These are phyloP conservation scores for Phanerochaete carnosa DNA, from an alignment of 768 basidiomycete species.

Conservation along the genomic window DNA sequence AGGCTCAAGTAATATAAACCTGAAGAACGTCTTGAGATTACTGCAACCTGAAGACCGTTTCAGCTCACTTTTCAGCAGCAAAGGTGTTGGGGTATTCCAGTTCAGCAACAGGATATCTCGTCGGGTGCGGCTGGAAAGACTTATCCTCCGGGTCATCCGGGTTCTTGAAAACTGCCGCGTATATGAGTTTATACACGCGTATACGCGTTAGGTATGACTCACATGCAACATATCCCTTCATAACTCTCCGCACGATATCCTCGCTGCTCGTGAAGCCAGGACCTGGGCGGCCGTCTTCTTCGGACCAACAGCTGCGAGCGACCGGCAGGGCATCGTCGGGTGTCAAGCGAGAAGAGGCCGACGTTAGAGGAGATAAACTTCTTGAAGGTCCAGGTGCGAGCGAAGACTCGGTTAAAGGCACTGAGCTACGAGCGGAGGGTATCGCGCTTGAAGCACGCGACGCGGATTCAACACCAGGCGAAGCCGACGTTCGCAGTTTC, in stretches of 20 bases:
- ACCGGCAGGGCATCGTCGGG: conserved; percentile 37
- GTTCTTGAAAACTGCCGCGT: conserved; percentile 64
- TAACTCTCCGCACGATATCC: conserved; percentile 54
- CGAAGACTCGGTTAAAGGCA: conserved; percentile 12
- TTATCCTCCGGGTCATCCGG: conserved; percentile 58
- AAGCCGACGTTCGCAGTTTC: conserved; percentile 24
- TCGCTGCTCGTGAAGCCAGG: conserved; percentile 59
- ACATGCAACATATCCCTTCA: conserved; percentile 72
- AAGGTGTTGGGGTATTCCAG: conserved; percentile 76
- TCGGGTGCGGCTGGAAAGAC: conserved; percentile 59
- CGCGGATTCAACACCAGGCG: conserved; percentile 14
- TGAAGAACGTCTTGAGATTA: conserved; percentile 23
- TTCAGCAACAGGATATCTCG: conserved; percentile 59
- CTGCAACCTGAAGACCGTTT: not conserved
- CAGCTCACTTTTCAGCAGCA: conserved; percentile 61
- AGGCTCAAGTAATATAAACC: conserved; percentile 75
- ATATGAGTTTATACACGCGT: conserved; percentile 5
- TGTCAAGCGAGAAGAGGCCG: conserved; percentile 21
- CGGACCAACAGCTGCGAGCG: conserved; percentile 46
- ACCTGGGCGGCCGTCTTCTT: conserved; percentile 52
- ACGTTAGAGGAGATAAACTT: not conserved
- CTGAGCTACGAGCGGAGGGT: conserved; percentile 11
- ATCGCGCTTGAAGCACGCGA: conserved; percentile 19
- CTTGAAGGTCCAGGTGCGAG: conserved; percentile 18
- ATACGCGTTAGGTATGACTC: conserved; percentile 27